A percentile compares a stretch with the other conserved stretches of the same genome.
Evolutionary conservation across 352 stramenopile species (phyloP).

Genomic region (Phytophthora tentaculata): DNA sequence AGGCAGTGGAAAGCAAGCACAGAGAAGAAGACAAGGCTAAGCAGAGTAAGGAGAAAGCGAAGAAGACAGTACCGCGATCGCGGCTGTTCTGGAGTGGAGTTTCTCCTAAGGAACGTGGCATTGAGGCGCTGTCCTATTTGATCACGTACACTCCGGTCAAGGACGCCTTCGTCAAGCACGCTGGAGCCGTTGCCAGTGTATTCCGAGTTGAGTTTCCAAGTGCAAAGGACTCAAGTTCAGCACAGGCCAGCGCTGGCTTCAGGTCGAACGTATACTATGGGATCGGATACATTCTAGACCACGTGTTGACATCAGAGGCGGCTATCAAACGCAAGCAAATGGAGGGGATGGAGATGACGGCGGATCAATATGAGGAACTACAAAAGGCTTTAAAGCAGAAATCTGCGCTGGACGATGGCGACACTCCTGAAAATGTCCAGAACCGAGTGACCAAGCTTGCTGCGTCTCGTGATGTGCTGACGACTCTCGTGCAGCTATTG

Average conservation of each 20-base stretch:
- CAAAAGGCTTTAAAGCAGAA: constrained; percentile 95
- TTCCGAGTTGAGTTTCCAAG: constrained; percentile 73
- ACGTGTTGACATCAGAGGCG: constrained; percentile 93
- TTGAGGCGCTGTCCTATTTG: constrained; percentile 86
- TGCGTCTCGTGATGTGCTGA: constrained; percentile 58
- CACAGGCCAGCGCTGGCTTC: constrained; percentile 51
- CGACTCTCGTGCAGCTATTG: constrained; percentile 81
- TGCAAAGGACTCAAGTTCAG: constrained; percentile 31
- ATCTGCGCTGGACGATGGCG: constrained; percentile 92
- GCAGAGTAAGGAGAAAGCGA: constrained; percentile 30
- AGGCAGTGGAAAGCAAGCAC: constrained; percentile 58
- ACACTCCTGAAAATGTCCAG: constrained; percentile 80
- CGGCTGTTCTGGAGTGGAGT: constrained; percentile 71
- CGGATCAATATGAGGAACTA: constrained; percentile 98
- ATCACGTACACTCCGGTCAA: constrained; percentile 87
- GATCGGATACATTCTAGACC: constrained; percentile 94
- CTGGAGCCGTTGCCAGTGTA: constrained; percentile 65
- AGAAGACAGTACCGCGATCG: constrained; percentile 22
- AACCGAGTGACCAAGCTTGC: constrained; percentile 63
- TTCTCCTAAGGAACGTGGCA: constrained; percentile 82
- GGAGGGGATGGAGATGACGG: constrained; percentile 95
- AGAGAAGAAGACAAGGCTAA: constrained; percentile 25
- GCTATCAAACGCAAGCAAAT: constrained; percentile 96
- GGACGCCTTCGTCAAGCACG: constrained; percentile 70
- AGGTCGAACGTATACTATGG: constrained; percentile 93